Conservation (phyloP, 768 basidiomycete genomes). For the Termitomyces sp. region DNA sequence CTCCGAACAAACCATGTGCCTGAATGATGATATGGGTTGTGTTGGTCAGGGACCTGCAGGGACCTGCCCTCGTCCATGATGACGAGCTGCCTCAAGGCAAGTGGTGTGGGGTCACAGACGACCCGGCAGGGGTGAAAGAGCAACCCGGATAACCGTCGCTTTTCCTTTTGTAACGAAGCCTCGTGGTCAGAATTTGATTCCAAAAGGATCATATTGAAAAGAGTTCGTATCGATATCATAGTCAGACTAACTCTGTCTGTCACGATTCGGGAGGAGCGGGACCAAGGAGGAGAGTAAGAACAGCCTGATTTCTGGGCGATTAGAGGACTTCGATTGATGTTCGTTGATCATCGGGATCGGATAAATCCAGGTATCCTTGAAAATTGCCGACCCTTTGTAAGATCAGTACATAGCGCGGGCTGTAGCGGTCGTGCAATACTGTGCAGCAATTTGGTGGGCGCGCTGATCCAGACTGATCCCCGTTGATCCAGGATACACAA, state of each 20-base stretch:
- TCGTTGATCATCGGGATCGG: not conserved
- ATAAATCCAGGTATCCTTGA: not conserved
- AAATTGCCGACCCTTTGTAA: not conserved
- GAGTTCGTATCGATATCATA: not conserved
- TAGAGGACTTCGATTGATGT: not conserved
- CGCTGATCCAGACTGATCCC: not conserved
- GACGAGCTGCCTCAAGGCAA: conserved; percentile 22
- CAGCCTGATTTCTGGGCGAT: not conserved
- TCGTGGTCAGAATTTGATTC: conserved; percentile 13
- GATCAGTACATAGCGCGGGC: not conserved
- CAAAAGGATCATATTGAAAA: conserved; percentile 1
- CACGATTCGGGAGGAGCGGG: conserved; percentile 1
- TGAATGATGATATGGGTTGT: conserved; percentile 10
- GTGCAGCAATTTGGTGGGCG: not conserved
- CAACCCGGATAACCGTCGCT: conserved; percentile 9
- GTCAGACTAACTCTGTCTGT: not conserved
- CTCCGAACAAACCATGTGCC: conserved; percentile 17
- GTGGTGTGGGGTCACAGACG: conserved; percentile 5
- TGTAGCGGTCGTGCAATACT: not conserved
- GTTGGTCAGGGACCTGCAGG: conserved; percentile 9
- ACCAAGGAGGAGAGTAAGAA: not conserved
- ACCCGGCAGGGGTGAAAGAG: conserved; percentile 11
- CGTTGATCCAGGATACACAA: not conserved
- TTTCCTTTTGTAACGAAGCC: conserved; percentile 8
- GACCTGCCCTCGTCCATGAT: conserved; percentile 13